phyloP scores from a whole-genome alignment of 176 grass and related monocot species.

The Urochloa ruziziensis region DNA sequence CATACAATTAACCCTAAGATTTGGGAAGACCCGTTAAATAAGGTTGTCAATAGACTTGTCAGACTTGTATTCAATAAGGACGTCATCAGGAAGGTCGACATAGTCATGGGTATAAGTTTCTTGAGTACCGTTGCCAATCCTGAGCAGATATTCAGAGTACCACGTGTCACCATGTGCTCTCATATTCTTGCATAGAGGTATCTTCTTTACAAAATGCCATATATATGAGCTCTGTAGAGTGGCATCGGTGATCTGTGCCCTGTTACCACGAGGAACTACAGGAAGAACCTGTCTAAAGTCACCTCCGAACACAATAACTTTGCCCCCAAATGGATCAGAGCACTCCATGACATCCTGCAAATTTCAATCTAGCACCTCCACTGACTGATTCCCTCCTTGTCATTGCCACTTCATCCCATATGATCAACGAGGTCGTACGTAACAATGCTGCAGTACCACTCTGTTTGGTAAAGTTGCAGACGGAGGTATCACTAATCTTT shows the following conservation, averaged over 20 bases:
- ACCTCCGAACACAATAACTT: background rate
- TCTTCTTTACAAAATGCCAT: no score
- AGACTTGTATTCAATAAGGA: no score
- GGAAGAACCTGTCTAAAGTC: background rate
- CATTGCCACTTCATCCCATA: background rate
- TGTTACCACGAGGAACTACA: background rate
- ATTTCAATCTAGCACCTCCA: background rate
- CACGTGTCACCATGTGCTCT: no score
- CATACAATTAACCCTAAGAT: no score
- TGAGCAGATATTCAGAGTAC: no score
- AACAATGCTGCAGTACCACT: background rate
- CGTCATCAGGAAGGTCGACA: no score
- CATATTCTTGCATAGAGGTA: no score
- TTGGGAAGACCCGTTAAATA: no score
- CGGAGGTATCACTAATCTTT: background rate
- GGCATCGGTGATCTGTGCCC: background rate
- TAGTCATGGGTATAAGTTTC: no score
- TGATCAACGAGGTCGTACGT: background rate
- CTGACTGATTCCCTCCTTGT: background rate
- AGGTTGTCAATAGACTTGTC: no score
- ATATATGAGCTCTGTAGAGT: background rate
- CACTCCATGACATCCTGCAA: background rate
- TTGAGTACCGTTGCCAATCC: no score
- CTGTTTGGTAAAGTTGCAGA: background rate
- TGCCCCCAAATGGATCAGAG: background rate